Conservation (phyloP, 23 red algal species). For the Agarophyton chilense region DNA sequence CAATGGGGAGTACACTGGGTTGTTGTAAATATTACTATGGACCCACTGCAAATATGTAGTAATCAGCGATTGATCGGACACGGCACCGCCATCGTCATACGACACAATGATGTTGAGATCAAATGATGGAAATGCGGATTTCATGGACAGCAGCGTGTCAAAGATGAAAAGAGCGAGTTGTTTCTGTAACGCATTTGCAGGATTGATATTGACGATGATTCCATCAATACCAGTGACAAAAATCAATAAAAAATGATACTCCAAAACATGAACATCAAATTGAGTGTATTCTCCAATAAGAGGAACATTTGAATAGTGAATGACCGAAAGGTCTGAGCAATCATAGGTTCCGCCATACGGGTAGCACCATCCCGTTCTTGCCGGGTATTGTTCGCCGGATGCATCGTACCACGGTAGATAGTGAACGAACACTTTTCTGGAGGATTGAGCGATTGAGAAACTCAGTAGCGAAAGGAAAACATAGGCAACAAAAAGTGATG, state of each 20-base stretch:
- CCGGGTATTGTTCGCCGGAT: neutral
- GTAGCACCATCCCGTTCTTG: conserved; percentile 54
- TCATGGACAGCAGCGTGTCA: neutral
- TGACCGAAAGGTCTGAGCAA: conserved; percentile 35
- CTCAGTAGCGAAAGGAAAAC: too few species aligned
- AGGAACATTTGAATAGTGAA: conserved; percentile 52
- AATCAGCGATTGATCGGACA: conserved; percentile 3
- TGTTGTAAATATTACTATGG: conserved; percentile 34
- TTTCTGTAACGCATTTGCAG: conserved; percentile 30
- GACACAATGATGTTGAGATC: conserved; percentile 50
- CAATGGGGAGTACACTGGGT: neutral
- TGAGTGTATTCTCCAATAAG: conserved; percentile 57
- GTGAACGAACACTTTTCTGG: conserved; percentile 44
- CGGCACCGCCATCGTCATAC: conserved; percentile 24
- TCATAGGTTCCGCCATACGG: conserved; percentile 12
- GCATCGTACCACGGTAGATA: conserved; percentile 59
- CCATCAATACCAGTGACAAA: conserved; percentile 43
- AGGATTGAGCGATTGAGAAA: conserved; percentile 12
- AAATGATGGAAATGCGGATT: neutral
- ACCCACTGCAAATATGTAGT: conserved; percentile 29
- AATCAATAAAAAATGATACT: conserved; percentile 53
- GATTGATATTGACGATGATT: conserved; percentile 54
- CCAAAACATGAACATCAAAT: conserved; percentile 51
- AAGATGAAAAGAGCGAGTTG: neutral
- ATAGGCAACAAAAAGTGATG: too few species aligned